These are phyloP conservation scores for Jatropha podagrica DNA, from an alignment of 441 rosid genomes.

Conservation along the genomic window DNA sequence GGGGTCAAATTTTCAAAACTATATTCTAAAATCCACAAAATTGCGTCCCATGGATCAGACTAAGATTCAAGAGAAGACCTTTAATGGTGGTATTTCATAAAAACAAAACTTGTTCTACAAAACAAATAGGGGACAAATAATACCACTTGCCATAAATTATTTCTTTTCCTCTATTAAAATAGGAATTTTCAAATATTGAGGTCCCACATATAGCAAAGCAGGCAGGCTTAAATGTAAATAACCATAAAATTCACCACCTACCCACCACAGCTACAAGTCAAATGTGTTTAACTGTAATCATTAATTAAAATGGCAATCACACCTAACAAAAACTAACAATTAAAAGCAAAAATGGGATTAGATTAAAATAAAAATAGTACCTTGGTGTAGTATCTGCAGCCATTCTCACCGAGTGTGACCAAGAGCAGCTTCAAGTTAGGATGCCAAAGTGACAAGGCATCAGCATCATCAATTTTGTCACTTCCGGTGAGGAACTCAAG, in stretches of 20 bases:
- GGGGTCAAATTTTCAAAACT: background rate
- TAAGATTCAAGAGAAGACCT: background rate
- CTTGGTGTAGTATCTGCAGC: constrained; percentile 93
- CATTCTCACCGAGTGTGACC: constrained; percentile 88
- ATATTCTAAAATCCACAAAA: background rate
- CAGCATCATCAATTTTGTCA: constrained; percentile 63
- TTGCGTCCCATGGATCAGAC: background rate
- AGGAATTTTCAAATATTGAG: background rate
- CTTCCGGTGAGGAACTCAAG: constrained; percentile 86
- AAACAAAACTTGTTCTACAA: background rate
- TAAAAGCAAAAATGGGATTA: background rate
- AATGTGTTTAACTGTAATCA: background rate
- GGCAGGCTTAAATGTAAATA: background rate
- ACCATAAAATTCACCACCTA: constrained; percentile 11
- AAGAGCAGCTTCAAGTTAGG: constrained; percentile 72
- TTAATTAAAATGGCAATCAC: background rate
- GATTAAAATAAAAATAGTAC: constrained; percentile 26
- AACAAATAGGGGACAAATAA: background rate
- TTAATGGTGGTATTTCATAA: background rate
- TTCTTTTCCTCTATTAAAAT: background rate
- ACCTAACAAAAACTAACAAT: background rate
- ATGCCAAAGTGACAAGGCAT: constrained; percentile 84
- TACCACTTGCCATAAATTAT: background rate
- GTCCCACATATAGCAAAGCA: constrained; percentile 7
- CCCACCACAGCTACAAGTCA: constrained; percentile 29